phyloP scores from a whole-genome alignment of 176 grass and related monocot species.

The Cenchrus fungigraminus region DNA sequence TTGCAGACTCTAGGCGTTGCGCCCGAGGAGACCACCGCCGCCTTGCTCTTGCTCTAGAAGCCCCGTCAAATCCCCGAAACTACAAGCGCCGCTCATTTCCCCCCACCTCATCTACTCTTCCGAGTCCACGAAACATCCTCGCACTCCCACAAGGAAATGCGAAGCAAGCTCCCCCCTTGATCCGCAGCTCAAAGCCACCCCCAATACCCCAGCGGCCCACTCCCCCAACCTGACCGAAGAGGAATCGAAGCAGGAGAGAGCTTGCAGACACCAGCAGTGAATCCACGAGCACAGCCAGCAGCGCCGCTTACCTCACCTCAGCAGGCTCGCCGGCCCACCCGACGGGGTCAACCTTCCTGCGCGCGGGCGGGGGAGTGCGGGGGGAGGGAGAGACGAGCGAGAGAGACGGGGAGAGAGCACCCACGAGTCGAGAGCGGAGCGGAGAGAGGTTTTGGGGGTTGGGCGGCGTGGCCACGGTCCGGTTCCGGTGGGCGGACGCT shows the following conservation, averaged over 20 bases:
- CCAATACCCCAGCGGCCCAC: background rate
- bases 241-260: slow-evolving; percentile 4
- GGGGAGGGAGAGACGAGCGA: background rate
- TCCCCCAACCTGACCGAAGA: background rate
- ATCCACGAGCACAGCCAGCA: slow-evolving; percentile 17
- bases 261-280: background rate
- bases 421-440: background rate
- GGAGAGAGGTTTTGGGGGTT: slow-evolving; percentile 43
- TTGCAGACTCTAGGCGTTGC: background rate
- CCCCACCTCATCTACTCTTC: background rate
- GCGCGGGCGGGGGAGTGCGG: background rate
- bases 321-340: background rate
- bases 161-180: background rate
- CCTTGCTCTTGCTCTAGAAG: background rate
- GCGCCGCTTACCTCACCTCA: background rate
- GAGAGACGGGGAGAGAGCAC: background rate
- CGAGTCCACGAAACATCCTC: background rate
- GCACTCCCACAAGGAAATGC: background rate
- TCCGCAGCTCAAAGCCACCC: slow-evolving; percentile 5
- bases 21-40: background rate
- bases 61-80: background rate
- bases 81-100: slow-evolving; percentile 11
- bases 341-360: slow-evolving; percentile 33
- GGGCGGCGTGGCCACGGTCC: background rate
- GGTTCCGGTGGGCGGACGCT: slow-evolving; percentile 25